Evolutionary conservation across 768 basidiomycete genomes (phyloP).

Genomic region (Candolleomyces eurysporus): DNA sequence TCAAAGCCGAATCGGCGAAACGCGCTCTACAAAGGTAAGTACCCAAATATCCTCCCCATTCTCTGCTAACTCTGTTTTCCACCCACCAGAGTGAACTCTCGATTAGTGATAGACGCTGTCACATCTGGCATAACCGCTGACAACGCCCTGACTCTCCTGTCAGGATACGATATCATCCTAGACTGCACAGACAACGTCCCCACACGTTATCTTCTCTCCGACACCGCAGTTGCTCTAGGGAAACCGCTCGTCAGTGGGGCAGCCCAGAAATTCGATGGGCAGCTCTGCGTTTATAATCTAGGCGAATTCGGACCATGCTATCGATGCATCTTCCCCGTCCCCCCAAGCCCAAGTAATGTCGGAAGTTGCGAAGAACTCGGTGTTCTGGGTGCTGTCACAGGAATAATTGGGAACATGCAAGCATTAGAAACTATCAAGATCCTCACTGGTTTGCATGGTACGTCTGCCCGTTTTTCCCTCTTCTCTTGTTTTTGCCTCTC

Average conservation of each 20-base stretch:
- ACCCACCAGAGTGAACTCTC: constrained; percentile 67
- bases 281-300: constrained; percentile 74
- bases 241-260: constrained; percentile 92
- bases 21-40: constrained; percentile 60
- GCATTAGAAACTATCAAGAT: constrained; percentile 87
- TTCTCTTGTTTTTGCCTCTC: background rate
- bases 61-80: background rate
- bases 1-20: constrained; percentile 83
- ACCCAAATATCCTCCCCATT: background rate
- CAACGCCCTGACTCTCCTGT: constrained; percentile 65
- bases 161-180: constrained; percentile 70
- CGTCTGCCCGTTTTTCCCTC: constrained; percentile 4
- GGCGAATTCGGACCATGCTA: constrained; percentile 81
- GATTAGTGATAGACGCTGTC: constrained; percentile 56
- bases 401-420: constrained; percentile 86
- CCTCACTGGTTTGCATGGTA: constrained; percentile 66
- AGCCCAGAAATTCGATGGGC: constrained; percentile 83
- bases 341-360: constrained; percentile 59
- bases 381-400: constrained; percentile 85
- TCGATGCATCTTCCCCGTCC: constrained; percentile 86
- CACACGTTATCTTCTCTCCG: constrained; percentile 91
- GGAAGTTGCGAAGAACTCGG: constrained; percentile 89
- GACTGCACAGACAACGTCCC: constrained; percentile 96
- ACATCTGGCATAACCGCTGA: constrained; percentile 49
- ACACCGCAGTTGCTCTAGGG: constrained; percentile 70